A percentile compares a stretch with the other conserved stretches of the same genome.
phyloP scores from a whole-genome alignment of 176 grass and related monocot species.

The maize (Zea mays) region Zm-B73-REFERENCE-NAM-5.0 NC_050103.1:149279501-149280000 shows the following conservation, averaged over 20 bases:
- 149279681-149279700: not conserved
- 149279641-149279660: not conserved
- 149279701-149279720: too few species aligned
- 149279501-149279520: not conserved
- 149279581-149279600: not conserved
- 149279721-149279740: too few species aligned
- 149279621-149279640: not conserved
- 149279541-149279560: not conserved
- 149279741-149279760: too few species aligned
- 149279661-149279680: not conserved
- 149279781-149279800: too few species aligned
- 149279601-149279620: not conserved
- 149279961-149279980: not conserved
- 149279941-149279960: not conserved
- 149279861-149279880: too few species aligned
- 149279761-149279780: too few species aligned
- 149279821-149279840: too few species aligned
- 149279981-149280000: not conserved
- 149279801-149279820: too few species aligned
- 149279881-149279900: not conserved
- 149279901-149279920: not conserved
- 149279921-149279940: not conserved
- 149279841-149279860: too few species aligned
- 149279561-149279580: too few species aligned
- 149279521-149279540: not conserved